phyloP scores from a whole-genome alignment of 371 early-diverging fungal species.

The Syncephalastrum sp. region DNA sequence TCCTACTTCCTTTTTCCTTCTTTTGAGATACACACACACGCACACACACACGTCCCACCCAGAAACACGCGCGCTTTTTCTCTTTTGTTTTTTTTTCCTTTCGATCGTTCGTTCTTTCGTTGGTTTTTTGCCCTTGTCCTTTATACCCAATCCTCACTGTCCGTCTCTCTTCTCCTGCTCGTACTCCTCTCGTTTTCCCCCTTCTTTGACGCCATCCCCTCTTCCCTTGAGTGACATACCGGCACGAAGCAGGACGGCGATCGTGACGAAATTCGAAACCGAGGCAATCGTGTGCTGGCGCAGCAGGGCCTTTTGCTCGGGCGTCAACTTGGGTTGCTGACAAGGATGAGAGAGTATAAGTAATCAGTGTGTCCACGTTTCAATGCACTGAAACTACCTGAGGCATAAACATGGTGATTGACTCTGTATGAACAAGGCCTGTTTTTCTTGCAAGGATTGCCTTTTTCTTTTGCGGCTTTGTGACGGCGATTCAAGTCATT shows the following conservation, averaged over 20 bases:
- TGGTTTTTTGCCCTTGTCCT: too few relatives aligned
- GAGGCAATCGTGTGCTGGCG: conserved; percentile 43
- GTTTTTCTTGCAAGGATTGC: too few relatives aligned
- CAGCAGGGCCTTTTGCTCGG: conserved; percentile 49
- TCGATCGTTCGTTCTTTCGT: too few relatives aligned
- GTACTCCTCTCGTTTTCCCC: background rate
- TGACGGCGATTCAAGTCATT: too few relatives aligned
- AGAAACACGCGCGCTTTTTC: background rate
- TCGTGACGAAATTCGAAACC: conserved; percentile 42
- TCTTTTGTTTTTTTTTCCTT: conserved; percentile 1
- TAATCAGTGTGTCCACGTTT: background rate
- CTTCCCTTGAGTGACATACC: conserved; percentile 29
- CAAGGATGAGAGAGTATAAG: conserved; percentile 1
- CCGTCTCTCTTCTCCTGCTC: background rate
- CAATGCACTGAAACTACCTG: conserved; percentile 9
- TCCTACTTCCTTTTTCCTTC: background rate
- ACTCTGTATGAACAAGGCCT: too few relatives aligned
- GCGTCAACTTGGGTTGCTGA: conserved; percentile 49
- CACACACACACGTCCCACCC: background rate
- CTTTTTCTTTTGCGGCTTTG: too few relatives aligned
- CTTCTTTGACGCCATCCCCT: too few relatives aligned
- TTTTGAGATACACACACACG: background rate
- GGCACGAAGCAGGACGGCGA: conserved; percentile 46
- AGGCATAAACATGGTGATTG: conserved; percentile 28
- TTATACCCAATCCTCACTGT: background rate